Conservation (phyloP, 768 basidiomycete species). For the Hydnomerulius pinastri region DNA sequence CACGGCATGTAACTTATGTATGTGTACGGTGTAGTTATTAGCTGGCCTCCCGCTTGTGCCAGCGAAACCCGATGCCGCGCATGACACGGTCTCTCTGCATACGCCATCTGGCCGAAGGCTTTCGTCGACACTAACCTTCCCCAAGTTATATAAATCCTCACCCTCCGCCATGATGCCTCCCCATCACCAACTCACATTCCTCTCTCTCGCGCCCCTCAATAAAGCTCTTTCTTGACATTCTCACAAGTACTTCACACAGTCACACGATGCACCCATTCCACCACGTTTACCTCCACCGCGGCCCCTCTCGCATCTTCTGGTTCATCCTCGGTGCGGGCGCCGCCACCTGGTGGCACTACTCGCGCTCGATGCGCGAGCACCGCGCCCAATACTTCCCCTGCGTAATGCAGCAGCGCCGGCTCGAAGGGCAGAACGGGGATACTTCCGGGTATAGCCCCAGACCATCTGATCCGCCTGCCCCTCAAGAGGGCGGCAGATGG, state of each 20-base stretch:
- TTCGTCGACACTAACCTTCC: constrained; percentile 18
- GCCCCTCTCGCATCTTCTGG: constrained; percentile 68
- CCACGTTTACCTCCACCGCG: constrained; percentile 27
- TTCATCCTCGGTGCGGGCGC: constrained; percentile 59
- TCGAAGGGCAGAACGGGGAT: constrained; percentile 15
- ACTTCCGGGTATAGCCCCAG: constrained; percentile 9
- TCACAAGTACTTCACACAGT: background rate
- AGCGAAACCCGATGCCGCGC: background rate
- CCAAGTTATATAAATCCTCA: constrained; percentile 16
- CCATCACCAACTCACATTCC: background rate
- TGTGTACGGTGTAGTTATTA: no score
- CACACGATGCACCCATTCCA: constrained; percentile 25
- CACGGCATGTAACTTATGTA: no score
- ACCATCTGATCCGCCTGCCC: background rate
- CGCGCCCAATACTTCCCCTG: constrained; percentile 33
- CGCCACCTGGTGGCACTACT: constrained; percentile 40
- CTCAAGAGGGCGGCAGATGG: constrained; percentile 10
- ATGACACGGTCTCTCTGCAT: background rate
- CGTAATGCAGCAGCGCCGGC: constrained; percentile 25
- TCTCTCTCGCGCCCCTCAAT: background rate
- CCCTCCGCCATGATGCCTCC: background rate
- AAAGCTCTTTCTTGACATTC: background rate
- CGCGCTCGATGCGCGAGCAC: constrained; percentile 45
- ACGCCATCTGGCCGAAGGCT: constrained; percentile 20
- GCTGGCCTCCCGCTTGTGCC: background rate